Base-by-base conservation (phyloP, 257 asterid genomes). In the Coffea canephora region DNA sequence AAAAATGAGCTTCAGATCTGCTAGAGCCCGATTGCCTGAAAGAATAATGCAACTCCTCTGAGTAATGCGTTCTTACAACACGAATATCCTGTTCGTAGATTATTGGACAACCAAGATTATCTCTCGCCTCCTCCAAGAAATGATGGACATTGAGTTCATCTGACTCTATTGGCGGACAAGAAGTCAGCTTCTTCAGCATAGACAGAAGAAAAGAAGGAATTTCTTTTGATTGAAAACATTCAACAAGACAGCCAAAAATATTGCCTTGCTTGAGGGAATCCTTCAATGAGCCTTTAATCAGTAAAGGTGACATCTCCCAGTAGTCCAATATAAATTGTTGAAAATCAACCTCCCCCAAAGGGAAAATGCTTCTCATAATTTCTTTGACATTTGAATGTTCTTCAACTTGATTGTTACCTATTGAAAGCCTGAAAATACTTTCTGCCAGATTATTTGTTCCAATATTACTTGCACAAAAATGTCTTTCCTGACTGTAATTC, bases 31-130 rank as follows among this genome's bases (percentile, higher is more conserved):
- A 71, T 34, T 82, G 83, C 75, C 81, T 75, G 65, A 68, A 84
- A 83, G 90, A 92, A 85, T 85, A 92, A 84, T 91, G 97, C 68
- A 79, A 77, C 83, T 92, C 98, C 77, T 82, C 83, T 68, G 82
- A 79, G 18, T 46, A 14, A 15, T 62, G 78, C 16, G 96, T 87
- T 87, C 90, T 89, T 18, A 94, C 80, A 7, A 91, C 92, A 50
- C 98, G 95, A 76, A 94, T 88, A 86, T 94, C 98, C 77, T 90
- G 93, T 76, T 88, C 76, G 89, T 89, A 87, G 52, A 86, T 84
- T 84, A 94, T 72, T n/a, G 92, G 94, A 83, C 83, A 48, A 49
- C 96, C 98, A 70, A 94, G 86, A 79, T 85, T 81, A 73, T 85
- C 66, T 74, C 83, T 88, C 72, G 88, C 89, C 64, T 91, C 94